Percentiles rank a stretch among this genome's conserved stretches.
Evolutionary conservation across 1,284 basidiomycete species (phyloP).

Genomic region (Papiliotrema fonsecae): DNA sequence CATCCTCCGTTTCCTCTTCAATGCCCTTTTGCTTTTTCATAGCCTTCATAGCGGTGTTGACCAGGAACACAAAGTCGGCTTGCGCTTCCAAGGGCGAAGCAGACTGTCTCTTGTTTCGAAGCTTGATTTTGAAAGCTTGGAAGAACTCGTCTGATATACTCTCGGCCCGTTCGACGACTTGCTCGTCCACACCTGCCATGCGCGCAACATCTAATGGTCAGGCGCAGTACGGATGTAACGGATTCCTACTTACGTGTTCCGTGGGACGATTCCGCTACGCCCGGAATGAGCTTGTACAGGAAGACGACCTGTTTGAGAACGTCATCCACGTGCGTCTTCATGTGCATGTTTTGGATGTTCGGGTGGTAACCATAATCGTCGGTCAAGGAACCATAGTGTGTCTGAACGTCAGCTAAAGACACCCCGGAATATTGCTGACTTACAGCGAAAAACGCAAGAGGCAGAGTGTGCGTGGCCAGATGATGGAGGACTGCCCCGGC

Average conservation of each 20-base stretch:
- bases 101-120: conserved; percentile 61
- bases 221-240: neutral
- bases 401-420: conserved; percentile 21
- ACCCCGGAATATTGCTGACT: conserved; percentile 6
- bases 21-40: neutral
- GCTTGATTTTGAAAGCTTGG: conserved; percentile 70
- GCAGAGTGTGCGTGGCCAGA: conserved; percentile 81
- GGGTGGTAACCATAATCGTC: conserved; percentile 68
- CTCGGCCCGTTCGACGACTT: conserved; percentile 73
- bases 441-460: conserved; percentile 58
- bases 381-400: conserved; percentile 48
- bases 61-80: conserved; percentile 78
- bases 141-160: conserved; percentile 83
- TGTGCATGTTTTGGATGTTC: conserved; percentile 88
- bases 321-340: conserved; percentile 88
- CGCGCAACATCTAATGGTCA: conserved; percentile 64
- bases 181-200: conserved; percentile 70
- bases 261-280: conserved; percentile 84
- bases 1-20: conserved; percentile 4
- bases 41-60: conserved; percentile 17
- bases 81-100: conserved; percentile 69
- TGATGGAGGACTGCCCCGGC: conserved; percentile 91
- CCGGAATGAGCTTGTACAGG: conserved; percentile 86
- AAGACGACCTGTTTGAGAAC: conserved; percentile 66
- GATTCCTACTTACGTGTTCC: conserved; percentile 58